phyloP scores from a whole-genome alignment of 495 filamentous ascomycete genomes.

The Penicillium lividum region DNA sequence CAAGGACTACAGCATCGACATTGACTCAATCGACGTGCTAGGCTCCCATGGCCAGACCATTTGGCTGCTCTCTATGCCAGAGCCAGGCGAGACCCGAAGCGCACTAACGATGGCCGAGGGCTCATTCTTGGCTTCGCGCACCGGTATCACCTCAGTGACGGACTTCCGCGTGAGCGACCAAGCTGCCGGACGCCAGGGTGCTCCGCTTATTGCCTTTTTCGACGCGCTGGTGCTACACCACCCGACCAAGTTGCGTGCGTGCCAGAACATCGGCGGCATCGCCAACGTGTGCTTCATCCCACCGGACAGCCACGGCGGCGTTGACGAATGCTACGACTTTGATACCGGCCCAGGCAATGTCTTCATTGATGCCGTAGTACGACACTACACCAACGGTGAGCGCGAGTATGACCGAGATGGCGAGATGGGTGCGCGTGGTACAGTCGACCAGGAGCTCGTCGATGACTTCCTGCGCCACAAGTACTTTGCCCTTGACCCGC shows the following conservation, averaged over 20 bases:
- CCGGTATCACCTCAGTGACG: slow-evolving; percentile 46
- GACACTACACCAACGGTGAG: slow-evolving; percentile 36
- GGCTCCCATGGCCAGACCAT: slow-evolving; percentile 62
- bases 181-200: slow-evolving; percentile 47
- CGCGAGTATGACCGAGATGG: slow-evolving; percentile 47
- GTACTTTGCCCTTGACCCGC: slow-evolving; percentile 51
- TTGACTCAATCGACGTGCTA: slow-evolving; percentile 53
- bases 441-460: slow-evolving; percentile 53
- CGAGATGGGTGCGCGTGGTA: slow-evolving; percentile 52
- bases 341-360: slow-evolving; percentile 50
- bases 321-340: slow-evolving; percentile 53
- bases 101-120: slow-evolving; percentile 52
- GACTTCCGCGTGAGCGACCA: slow-evolving; percentile 49
- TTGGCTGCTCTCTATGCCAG: slow-evolving; percentile 57
- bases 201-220: slow-evolving; percentile 47
- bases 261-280: slow-evolving; percentile 63
- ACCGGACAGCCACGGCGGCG: slow-evolving; percentile 49
- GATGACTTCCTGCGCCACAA: slow-evolving; percentile 51
- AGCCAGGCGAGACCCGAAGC: slow-evolving; percentile 46
- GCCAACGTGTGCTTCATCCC: slow-evolving; percentile 62
- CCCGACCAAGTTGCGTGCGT: slow-evolving; percentile 55
- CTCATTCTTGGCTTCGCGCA: slow-evolving; percentile 43
- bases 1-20: slow-evolving; percentile 43
- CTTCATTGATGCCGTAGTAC: slow-evolving; percentile 43
- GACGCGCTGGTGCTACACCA: slow-evolving; percentile 56